Conservation (phyloP, 331 rosid species). For the Dryas integrifolia region DNA sequence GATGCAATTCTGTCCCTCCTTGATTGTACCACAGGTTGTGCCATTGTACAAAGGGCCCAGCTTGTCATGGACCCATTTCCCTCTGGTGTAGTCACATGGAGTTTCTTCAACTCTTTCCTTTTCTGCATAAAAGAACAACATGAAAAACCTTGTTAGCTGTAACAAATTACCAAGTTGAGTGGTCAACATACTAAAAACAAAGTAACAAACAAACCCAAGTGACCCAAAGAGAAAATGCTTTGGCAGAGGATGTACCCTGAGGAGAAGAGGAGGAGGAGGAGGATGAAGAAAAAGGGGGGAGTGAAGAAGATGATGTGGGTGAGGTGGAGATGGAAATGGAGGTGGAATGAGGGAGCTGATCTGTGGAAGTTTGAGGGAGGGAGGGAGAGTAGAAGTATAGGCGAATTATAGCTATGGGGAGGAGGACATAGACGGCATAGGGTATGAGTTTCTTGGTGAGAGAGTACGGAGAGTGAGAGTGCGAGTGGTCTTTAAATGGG, state of each 20-base stretch:
- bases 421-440: slow-evolving; percentile 43
- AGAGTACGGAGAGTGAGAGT: slow-evolving; percentile 6
- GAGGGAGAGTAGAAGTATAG: slow-evolving; percentile 43
- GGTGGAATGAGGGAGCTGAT: slow-evolving; percentile 32
- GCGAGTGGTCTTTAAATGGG: slow-evolving; percentile 41
- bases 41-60: slow-evolving; percentile 77
- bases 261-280: slow-evolving; percentile 28
- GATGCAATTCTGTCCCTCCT: slow-evolving; percentile 76
- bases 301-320: slow-evolving; percentile 7
- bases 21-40: slow-evolving; percentile 70
- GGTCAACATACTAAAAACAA: background rate
- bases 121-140: slow-evolving; percentile 39
- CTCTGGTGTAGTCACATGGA: slow-evolving; percentile 67
- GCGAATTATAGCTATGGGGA: slow-evolving; percentile 51
- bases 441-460: slow-evolving; percentile 46
- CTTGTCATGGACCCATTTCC: slow-evolving; percentile 62
- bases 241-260: slow-evolving; percentile 37
- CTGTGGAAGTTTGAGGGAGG: slow-evolving; percentile 32
- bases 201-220: slow-evolving; percentile 11
- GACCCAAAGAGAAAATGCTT: slow-evolving; percentile 1
- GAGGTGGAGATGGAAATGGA: slow-evolving; percentile 11
- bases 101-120: slow-evolving; percentile 28
- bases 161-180: slow-evolving; percentile 9
- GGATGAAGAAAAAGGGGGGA: slow-evolving; percentile 5
- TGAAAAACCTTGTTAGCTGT: slow-evolving; percentile 1